Evolutionary conservation across 106 monocot genomes (phyloP), one percentile per base, ranked within the genome.

Genomic region (Allium fistulosum): DNA sequence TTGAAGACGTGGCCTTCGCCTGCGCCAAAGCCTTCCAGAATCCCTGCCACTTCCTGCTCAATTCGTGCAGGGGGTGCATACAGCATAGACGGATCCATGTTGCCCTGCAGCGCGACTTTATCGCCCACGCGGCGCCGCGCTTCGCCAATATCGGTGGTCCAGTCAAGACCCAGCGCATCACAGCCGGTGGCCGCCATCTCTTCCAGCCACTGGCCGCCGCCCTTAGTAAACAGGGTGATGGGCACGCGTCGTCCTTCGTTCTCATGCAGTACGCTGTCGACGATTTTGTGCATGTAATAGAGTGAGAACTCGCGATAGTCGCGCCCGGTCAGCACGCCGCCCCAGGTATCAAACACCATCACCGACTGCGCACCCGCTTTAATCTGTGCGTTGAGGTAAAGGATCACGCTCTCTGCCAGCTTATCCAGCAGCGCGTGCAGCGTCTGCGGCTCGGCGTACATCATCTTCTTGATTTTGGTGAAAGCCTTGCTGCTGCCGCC

Each of bases 311-410:
- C n/a, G n/a, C n/a, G n/a, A n/a, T n/a, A n/a, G n/a, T n/a, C n/a
- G n/a, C n/a, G n/a, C n/a, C n/a, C n/a, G n/a, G 96, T 86, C 48
- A 97, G 71, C 61, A 92, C 92, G 17, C 96, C 96, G 76, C 92
- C 96, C 92, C 96, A 97, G 74, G 96, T 92, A 78, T 97, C 96
- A 69, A 92, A 97, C 59, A 92, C 92, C 63, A 92, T 91, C 75
- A 97, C 87, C 51, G 92, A 97, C 59, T 97, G 96, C 57, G 96
- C 96, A 46, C 96, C 96, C 62, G 92, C 83, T 27, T 87, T 86
- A 18, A 97, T 72, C 82, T 97, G 96, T 72, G 80, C 91, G 70
- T 92, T 86, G 27, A 92, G 77, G 72, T 97, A 97, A 8, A 92
- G 88, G 63, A 89, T 52, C 72, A 92, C 89, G 58, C 92, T 88